These are phyloP conservation scores for Septoria linicola DNA, from an alignment of 2,329 filamentous ascomycete species.

Conservation along the genomic window DNA sequence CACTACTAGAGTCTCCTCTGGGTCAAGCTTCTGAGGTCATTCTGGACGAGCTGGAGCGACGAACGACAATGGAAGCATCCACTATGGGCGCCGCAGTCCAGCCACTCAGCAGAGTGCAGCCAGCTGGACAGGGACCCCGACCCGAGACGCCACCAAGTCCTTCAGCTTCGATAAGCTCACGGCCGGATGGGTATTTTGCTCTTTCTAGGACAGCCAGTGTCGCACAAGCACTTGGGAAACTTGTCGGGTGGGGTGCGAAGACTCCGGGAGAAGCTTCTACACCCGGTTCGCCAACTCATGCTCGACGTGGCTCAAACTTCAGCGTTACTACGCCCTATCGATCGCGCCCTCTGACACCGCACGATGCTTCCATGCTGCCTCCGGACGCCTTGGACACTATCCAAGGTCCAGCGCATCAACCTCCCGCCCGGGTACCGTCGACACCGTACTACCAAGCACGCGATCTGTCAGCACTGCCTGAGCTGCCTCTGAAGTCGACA, in stretches of 20 bases:
- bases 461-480: conserved; percentile 58
- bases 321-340: conserved; percentile 36
- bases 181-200: conserved; percentile 61
- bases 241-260: conserved; percentile 47
- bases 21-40: conserved; percentile 67
- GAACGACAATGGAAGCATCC: conserved; percentile 32
- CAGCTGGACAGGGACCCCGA: conserved; percentile 50
- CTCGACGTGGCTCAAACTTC: conserved; percentile 28
- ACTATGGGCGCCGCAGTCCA: conserved; percentile 22
- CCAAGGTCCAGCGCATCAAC: conserved; percentile 56
- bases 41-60: conserved; percentile 62
- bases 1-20: conserved; percentile 73
- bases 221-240: conserved; percentile 62
- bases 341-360: conserved; percentile 43
- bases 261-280: conserved; percentile 26
- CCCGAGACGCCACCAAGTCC: conserved; percentile 42
- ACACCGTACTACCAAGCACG: conserved; percentile 71
- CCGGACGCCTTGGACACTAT: conserved; percentile 69
- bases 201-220: conserved; percentile 64
- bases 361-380: conserved; percentile 49
- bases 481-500: conserved; percentile 73
- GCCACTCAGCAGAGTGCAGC: conserved; percentile 37
- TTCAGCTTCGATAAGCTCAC: conserved; percentile 47
- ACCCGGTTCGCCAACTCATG: conserved; percentile 31
- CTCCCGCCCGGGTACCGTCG: conserved; percentile 73